phyloP scores from a whole-genome alignment of 2,329 filamentous ascomycete genomes.

The Elsinoe necatrix region DNA sequence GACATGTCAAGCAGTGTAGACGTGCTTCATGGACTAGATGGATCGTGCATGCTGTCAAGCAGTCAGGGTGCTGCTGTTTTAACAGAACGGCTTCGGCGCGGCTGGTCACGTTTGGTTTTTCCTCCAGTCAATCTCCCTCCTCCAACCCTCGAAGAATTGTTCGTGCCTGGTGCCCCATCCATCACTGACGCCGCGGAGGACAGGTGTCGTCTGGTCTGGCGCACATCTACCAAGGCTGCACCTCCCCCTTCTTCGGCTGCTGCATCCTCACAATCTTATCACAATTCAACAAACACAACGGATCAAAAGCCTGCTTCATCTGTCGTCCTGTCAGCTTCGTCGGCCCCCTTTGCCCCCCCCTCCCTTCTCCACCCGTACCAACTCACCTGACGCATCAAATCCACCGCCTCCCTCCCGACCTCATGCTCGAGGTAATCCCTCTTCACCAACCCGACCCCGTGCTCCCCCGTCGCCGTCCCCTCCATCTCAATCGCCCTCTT shows the following conservation, averaged over 20 bases:
- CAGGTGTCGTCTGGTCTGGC: too few species aligned
- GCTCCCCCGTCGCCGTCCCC: constrained; percentile 77
- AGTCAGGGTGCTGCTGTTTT: too few species aligned
- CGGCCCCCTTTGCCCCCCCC: neutral
- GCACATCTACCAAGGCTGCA: constrained; percentile 31
- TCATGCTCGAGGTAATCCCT: constrained; percentile 74
- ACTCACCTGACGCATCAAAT: constrained; percentile 70
- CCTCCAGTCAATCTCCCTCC: too few species aligned
- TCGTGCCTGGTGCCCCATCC: too few species aligned
- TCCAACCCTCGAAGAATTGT: too few species aligned
- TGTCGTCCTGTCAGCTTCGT: constrained; percentile 27
- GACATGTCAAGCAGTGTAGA: neutral
- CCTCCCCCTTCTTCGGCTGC: constrained; percentile 41
- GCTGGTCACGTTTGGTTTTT: too few species aligned
- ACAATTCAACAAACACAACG: constrained; percentile 57
- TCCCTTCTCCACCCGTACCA: neutral
- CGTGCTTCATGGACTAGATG: too few species aligned
- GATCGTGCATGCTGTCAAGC: too few species aligned
- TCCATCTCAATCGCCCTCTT: constrained; percentile 72
- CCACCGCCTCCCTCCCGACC: constrained; percentile 63
- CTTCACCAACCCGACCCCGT: constrained; percentile 78
- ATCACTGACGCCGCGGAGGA: too few species aligned
- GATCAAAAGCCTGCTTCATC: constrained; percentile 76
- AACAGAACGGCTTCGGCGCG: too few species aligned
- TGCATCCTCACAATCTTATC: constrained; percentile 57